A percentile compares a stretch with the other conserved stretches of the same genome.
Evolutionary conservation across 2,329 filamentous ascomycete species (phyloP).

Genomic region (Chaetomiaceae sp.): DNA sequence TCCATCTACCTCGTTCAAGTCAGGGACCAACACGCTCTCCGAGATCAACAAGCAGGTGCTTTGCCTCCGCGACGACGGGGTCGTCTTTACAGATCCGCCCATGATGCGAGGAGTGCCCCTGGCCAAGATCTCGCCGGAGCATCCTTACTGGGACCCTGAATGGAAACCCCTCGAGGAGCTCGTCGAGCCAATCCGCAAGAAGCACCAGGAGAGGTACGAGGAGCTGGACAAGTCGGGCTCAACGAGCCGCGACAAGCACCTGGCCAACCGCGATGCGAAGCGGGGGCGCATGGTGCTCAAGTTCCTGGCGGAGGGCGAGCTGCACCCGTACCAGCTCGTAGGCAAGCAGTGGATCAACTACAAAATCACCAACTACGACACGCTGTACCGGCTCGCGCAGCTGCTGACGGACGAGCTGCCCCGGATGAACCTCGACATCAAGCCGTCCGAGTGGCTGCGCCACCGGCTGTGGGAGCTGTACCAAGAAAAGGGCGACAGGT

Average conservation of each 20-base stretch:
- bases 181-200: constrained; percentile 41
- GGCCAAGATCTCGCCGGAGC: constrained; percentile 44
- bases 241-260: constrained; percentile 44
- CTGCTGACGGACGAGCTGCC: constrained; percentile 47
- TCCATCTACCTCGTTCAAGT: constrained; percentile 9
- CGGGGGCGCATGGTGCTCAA: constrained; percentile 49
- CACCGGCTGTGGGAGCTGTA: constrained; percentile 52
- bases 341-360: constrained; percentile 46
- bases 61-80: constrained; percentile 45
- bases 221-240: constrained; percentile 31
- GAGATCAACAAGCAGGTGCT: constrained; percentile 46
- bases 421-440: constrained; percentile 50
- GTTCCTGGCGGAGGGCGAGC: constrained; percentile 46
- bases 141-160: constrained; percentile 53
- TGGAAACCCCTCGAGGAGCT: constrained; percentile 45
- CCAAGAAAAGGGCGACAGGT: constrained; percentile 40
- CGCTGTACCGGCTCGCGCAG: constrained; percentile 51
- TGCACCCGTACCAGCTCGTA: constrained; percentile 55
- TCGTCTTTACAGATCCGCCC: constrained; percentile 46
- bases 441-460: constrained; percentile 53
- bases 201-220: constrained; percentile 47
- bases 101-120: constrained; percentile 51
- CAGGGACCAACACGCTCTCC: constrained; percentile 19
- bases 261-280: constrained; percentile 53
- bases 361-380: constrained; percentile 50